These are phyloP conservation scores for Vanilla planifolia DNA, from an alignment of 106 monocot species.

Conservation along the genomic window DNA sequence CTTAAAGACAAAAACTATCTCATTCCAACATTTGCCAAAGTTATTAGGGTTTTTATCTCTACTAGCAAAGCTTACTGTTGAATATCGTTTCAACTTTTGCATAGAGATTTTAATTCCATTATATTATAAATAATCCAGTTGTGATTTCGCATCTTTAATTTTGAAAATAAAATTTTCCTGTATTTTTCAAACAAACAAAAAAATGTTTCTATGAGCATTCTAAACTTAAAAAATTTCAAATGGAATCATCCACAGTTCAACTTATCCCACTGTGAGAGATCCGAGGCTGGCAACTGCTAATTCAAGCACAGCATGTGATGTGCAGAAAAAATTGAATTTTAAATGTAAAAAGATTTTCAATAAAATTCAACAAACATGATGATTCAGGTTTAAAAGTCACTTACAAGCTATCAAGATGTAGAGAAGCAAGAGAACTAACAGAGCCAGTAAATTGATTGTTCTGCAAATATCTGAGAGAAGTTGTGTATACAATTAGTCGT, in stretches of 20 bases:
- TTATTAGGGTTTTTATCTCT: too few relatives aligned
- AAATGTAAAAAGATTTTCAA: background rate
- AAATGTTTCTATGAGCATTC: too few relatives aligned
- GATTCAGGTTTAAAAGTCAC: constrained; percentile 2
- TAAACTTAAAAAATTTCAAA: too few relatives aligned
- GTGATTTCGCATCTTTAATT: too few relatives aligned
- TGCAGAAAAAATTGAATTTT: background rate
- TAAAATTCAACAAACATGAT: background rate
- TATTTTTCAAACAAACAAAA: too few relatives aligned
- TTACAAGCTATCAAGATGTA: constrained; percentile 81
- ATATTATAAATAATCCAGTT: too few relatives aligned
- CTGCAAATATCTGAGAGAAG: constrained; percentile 51
- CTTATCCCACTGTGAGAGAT: background rate
- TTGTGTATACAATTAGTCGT: constrained; percentile 1
- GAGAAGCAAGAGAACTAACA: constrained; percentile 62
- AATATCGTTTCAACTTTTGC: too few relatives aligned
- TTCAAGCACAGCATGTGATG: background rate
- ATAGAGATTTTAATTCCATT: too few relatives aligned
- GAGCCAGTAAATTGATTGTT: constrained; percentile 89
- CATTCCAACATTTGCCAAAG: too few relatives aligned
- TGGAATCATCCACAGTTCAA: background rate
- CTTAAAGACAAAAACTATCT: too few relatives aligned
- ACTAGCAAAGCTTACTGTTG: too few relatives aligned
- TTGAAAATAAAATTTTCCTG: too few relatives aligned
- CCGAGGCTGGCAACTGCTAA: background rate